Base-by-base conservation (phyloP, 352 stramenopile genomes). In the Sclerospora graminicola region DNA sequence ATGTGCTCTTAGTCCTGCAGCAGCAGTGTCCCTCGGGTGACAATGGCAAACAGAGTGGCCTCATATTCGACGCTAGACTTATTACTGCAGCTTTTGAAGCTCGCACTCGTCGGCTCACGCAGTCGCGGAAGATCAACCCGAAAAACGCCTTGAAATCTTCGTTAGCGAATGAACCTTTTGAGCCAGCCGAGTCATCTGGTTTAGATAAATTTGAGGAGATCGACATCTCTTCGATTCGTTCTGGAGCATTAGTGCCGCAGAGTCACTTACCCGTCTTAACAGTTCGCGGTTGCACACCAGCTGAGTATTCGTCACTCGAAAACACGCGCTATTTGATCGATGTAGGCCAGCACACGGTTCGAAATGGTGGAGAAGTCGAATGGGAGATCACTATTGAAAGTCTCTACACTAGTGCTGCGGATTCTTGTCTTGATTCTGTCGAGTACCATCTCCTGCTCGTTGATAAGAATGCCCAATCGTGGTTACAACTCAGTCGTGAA, bases 341-440 rank as follows among this genome's bases (percentile, higher is more conserved):
- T 54, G 78, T 87, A 10, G 82, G 82, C 0, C 82, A 94, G 33
- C 82, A 94, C 48, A 94, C 79, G 2, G 75, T 94, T 39, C 78
- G 82, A 32, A 89, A 88, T 27, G 82, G 80, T 19, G 79, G 77
- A 47, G 80, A 90, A 57, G 72, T 94, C 14, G 82, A 94, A 46
- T 94, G 82, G 82, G 82, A 94, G 36, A 89, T 94, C 43, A 91
- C 82, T 0, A 66, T 94, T 14, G 79, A 94, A 53, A 82, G 75
- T 34, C 46, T 82, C 13, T 85, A 80, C 41, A 80, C 55, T 30
- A 57, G 47, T 24, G 48, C 41, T 24, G 43, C 44, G 26, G 63
- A 77, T 31, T 37, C 37, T n/a, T 40, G 54, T 8, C 52, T 69
- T 26, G 73, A 89, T 28, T 60, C 68, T 3, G 66, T 91, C 1